Conservation (phyloP, 2,329 filamentous ascomycete species). For the Capronia americana region DNA sequence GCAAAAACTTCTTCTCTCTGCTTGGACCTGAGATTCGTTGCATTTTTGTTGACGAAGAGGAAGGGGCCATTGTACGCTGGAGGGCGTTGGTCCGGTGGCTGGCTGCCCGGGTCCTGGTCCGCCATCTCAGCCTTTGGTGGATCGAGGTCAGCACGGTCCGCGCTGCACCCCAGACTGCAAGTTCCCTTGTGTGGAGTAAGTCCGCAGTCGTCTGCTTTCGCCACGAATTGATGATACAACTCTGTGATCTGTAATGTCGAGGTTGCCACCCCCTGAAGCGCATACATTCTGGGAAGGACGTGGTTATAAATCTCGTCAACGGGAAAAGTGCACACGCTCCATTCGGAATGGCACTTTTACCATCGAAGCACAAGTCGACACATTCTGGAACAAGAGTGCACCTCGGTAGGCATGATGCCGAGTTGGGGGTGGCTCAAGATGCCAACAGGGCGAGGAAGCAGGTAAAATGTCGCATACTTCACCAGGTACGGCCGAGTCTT, state of each 20-base stretch:
- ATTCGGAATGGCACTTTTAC: neutral
- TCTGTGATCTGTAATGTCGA: conserved; percentile 11
- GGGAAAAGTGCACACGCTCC: neutral
- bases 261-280: conserved; percentile 14
- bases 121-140: conserved; percentile 12
- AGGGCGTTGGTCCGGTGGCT: conserved; percentile 16
- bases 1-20: conserved; percentile 29
- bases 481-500: conserved; percentile 20
- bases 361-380: conserved; percentile 5
- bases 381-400: conserved; percentile 11
- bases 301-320: conserved; percentile 14
- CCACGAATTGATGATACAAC: conserved; percentile 1
- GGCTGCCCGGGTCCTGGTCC: conserved; percentile 7
- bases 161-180: conserved; percentile 11
- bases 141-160: neutral
- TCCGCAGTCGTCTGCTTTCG: conserved; percentile 1
- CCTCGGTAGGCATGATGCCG: conserved; percentile 19
- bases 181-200: conserved; percentile 1
- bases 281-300: conserved; percentile 15
- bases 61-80: conserved; percentile 24
- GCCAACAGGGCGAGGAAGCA: conserved; percentile 6
- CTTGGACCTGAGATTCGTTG: conserved; percentile 23
- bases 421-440: conserved; percentile 3
- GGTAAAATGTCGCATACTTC: conserved; percentile 18
- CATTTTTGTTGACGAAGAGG: conserved; percentile 30